phyloP scores from a whole-genome alignment of 345 rosid genomes.

The Iberis pinnata region DNA sequence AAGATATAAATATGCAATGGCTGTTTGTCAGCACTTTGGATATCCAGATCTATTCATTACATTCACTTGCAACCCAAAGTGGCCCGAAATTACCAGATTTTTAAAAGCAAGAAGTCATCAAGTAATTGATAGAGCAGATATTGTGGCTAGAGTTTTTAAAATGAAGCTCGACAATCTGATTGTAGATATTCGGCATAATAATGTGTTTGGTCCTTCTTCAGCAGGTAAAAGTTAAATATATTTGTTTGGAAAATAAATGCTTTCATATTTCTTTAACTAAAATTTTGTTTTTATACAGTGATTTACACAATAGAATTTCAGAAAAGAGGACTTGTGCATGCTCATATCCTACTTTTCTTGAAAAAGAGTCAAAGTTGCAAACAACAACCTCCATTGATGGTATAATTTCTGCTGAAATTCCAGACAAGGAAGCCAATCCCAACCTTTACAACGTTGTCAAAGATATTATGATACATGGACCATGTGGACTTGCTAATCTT shows the following conservation, averaged over 20 bases:
- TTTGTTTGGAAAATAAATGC: no score
- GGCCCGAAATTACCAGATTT: not conserved
- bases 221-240: not conserved
- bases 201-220: not conserved
- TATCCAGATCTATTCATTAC: constrained; percentile 1
- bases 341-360: not conserved
- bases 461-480: constrained; percentile 3
- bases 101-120: not conserved
- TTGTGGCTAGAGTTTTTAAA: not conserved
- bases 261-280: no score
- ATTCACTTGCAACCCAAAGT: constrained; percentile 1
- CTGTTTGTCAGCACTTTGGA: not conserved
- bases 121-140: not conserved
- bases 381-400: not conserved
- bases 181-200: not conserved
- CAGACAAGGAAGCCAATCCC: not conserved
- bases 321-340: not conserved
- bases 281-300: not conserved
- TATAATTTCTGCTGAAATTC: not conserved
- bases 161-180: not conserved
- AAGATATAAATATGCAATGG: constrained; percentile 8
- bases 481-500: not conserved
- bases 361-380: not conserved
- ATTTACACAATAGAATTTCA: not conserved
- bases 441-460: not conserved